Evolutionary conservation across 495 filamentous ascomycete species (phyloP).

Genomic region (Trichoderma orchidacearum): DNA sequence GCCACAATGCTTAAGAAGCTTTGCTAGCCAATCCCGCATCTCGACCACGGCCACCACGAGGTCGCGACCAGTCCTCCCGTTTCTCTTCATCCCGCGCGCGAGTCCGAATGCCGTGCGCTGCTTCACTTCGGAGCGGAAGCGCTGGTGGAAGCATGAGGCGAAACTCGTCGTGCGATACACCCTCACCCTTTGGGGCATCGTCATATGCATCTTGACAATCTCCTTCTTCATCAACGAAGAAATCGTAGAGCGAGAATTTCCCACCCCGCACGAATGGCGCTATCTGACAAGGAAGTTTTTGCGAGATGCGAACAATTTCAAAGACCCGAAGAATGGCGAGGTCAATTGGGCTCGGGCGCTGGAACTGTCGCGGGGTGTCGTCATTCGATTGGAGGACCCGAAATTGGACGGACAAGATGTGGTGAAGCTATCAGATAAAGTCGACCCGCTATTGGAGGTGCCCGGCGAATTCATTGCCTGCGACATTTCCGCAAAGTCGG

Average conservation of each 20-base stretch:
- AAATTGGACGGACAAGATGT: conserved; percentile 54
- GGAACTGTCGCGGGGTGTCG: conserved; percentile 33
- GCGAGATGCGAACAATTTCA: conserved; percentile 36
- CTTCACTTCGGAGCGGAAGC: conserved; percentile 61
- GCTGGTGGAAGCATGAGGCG: conserved; percentile 50
- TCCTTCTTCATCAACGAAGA: conserved; percentile 51
- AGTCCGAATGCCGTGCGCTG: conserved; percentile 48
- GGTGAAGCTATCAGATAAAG: conserved; percentile 19
- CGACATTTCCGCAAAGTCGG: conserved; percentile 61
- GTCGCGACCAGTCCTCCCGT: conserved; percentile 64
- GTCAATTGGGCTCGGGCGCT: conserved; percentile 54
- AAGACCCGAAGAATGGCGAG: conserved; percentile 38
- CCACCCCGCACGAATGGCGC: conserved; percentile 62
- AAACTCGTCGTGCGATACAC: conserved; percentile 46
- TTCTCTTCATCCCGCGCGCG: conserved; percentile 44
- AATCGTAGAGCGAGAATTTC: conserved; percentile 56
- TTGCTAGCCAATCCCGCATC: background rate
- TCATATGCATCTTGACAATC: conserved; percentile 36
- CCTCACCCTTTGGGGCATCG: conserved; percentile 38
- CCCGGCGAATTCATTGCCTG: conserved; percentile 10
- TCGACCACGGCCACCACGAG: conserved; percentile 3
- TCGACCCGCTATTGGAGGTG: conserved; percentile 5
- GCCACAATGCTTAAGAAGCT: background rate
- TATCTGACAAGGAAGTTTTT: conserved; percentile 46
- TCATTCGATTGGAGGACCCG: conserved; percentile 50